These are phyloP conservation scores for Zygosaccharomyces bisporus DNA, from an alignment of 805 yeast genomes.

Conservation along the genomic window DNA sequence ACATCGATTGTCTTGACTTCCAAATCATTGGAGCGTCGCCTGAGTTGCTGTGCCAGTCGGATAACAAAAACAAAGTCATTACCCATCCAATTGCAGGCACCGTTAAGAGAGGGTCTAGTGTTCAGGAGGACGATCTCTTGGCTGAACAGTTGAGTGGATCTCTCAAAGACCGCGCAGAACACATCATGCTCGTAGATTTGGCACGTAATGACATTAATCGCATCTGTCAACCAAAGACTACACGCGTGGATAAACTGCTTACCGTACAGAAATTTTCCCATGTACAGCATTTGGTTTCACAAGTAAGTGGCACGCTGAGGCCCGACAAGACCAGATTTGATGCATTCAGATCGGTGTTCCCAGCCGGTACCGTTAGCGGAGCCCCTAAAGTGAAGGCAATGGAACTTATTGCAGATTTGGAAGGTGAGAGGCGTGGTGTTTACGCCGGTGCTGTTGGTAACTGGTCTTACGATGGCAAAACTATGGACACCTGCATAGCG, in stretches of 20 bases:
- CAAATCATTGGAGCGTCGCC: conserved; percentile 98
- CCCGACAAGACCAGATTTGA: conserved; percentile 85
- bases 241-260: conserved; percentile 81
- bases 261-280: conserved; percentile 93
- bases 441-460: conserved; percentile 99
- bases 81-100: conserved; percentile 99
- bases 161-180: conserved; percentile 93
- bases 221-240: conserved; percentile 82
- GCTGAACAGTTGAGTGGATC: conserved; percentile 73
- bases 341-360: conserved; percentile 96
- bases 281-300: conserved; percentile 94
- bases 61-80: conserved; percentile 62
- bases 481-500: conserved; percentile 98
- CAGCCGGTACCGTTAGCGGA: conserved; percentile 98
- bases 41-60: conserved; percentile 83
- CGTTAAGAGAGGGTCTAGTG: conserved; percentile 80
- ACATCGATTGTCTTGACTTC: conserved; percentile 86
- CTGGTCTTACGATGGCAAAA: conserved; percentile 93
- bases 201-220: conserved; percentile 96
- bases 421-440: conserved; percentile 88
- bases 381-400: conserved; percentile 97
- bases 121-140: conserved; percentile 83
- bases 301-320: conserved; percentile 88
- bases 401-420: conserved; percentile 89
- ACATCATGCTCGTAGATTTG: conserved; percentile 95